Conservation (phyloP, 1,284 basidiomycete species). For the Cryptococcus sp. region DNA sequence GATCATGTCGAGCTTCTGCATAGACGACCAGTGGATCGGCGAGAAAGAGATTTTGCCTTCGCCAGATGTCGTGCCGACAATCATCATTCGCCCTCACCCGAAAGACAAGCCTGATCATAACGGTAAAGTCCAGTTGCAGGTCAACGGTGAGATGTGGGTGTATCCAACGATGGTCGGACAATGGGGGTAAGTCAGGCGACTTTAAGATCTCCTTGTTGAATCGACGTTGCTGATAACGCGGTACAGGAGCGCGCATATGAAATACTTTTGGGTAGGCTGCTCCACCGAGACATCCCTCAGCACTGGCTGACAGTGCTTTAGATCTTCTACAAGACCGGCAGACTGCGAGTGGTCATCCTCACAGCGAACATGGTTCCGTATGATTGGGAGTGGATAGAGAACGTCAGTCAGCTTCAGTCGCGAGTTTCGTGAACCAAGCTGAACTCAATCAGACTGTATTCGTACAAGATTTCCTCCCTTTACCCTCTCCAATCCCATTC, state of each 20-base stretch:
- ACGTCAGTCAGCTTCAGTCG: slow-evolving; percentile 33
- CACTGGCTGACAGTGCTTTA: slow-evolving; percentile 1
- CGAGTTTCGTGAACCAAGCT: not conserved
- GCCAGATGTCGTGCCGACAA: slow-evolving; percentile 34
- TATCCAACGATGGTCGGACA: slow-evolving; percentile 42
- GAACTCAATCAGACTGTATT: slow-evolving; percentile 43
- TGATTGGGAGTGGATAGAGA: slow-evolving; percentile 52
- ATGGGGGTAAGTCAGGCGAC: slow-evolving; percentile 39
- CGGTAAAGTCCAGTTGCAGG: slow-evolving; percentile 39
- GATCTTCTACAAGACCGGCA: slow-evolving; percentile 53
- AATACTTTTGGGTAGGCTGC: slow-evolving; percentile 45
- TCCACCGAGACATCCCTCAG: too few relatives aligned
- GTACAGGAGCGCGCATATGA: slow-evolving; percentile 42
- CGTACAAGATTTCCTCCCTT: slow-evolving; percentile 51
- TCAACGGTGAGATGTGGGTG: slow-evolving; percentile 34
- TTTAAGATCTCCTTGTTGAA: too few relatives aligned
- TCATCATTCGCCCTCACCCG: slow-evolving; percentile 37
- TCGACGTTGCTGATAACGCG: slow-evolving; percentile 11
- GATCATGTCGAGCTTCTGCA: slow-evolving; percentile 41
- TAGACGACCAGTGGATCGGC: slow-evolving; percentile 42
- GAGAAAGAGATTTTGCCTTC: slow-evolving; percentile 30
- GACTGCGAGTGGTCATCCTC: slow-evolving; percentile 47
- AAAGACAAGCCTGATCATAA: slow-evolving; percentile 28
- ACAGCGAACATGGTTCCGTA: slow-evolving; percentile 51
- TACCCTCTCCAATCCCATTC: slow-evolving; percentile 7